These are phyloP conservation scores for Neoboletus brunneissimus DNA, from an alignment of 768 basidiomycete species.

Conservation along the genomic window DNA sequence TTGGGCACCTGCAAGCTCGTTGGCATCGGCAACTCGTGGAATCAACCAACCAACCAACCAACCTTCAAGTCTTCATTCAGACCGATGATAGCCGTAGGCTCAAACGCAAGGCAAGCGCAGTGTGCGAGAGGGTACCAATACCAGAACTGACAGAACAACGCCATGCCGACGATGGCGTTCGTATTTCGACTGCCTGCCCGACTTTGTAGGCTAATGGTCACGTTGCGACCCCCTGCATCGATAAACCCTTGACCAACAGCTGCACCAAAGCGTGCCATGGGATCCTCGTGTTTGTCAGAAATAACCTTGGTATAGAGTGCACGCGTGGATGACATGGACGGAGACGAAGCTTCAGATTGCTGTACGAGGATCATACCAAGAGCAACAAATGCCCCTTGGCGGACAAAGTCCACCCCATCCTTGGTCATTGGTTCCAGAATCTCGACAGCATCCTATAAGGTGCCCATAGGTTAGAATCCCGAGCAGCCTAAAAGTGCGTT, in stretches of 20 bases:
- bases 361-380: slow-evolving; percentile 97
- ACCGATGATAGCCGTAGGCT: slow-evolving; percentile 94
- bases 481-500: neutral
- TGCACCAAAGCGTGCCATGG: slow-evolving; percentile 97
- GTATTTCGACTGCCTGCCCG: slow-evolving; percentile 92
- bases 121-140: slow-evolving; percentile 99
- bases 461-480: neutral
- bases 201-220: slow-evolving; percentile 90
- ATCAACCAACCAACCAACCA: slow-evolving; percentile 23
- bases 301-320: slow-evolving; percentile 88
- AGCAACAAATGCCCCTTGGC: slow-evolving; percentile 94
- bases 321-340: slow-evolving; percentile 76
- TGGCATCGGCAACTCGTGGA: neutral
- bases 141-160: slow-evolving; percentile 98
- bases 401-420: slow-evolving; percentile 96
- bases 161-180: slow-evolving; percentile 96
- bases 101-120: slow-evolving; percentile 87
- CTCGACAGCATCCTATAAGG: slow-evolving; percentile 82
- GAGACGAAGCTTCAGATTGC: slow-evolving; percentile 87
- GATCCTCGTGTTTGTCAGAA: slow-evolving; percentile 96
- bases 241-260: slow-evolving; percentile 95
- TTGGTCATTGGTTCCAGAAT: slow-evolving; percentile 98
- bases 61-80: slow-evolving; percentile 85
- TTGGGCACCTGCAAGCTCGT: slow-evolving; percentile 72
- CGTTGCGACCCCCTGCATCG: slow-evolving; percentile 96